Evolutionary conservation across 2,329 filamentous ascomycete species (phyloP).

Genomic region (Penicillium sp.): DNA sequence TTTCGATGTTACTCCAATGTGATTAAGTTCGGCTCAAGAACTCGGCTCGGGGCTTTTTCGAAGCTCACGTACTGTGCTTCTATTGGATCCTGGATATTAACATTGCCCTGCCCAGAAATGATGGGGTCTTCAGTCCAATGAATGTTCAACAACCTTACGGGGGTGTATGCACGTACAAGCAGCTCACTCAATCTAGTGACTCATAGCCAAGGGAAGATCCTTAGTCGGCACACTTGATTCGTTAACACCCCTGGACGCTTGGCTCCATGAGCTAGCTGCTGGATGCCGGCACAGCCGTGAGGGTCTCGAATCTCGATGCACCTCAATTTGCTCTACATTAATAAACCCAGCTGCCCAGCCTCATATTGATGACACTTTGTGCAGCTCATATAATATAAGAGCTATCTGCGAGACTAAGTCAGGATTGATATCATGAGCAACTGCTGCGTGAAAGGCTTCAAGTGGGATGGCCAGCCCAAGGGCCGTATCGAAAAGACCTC

Average conservation of each 20-base stretch:
- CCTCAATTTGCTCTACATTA: neutral
- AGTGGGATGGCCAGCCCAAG: slow-evolving; percentile 44
- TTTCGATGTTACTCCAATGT: no score
- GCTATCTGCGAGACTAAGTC: neutral
- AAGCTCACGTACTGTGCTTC: neutral
- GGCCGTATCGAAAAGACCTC: slow-evolving; percentile 37
- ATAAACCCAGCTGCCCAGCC: neutral
- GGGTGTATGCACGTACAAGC: neutral
- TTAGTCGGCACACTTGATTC: neutral
- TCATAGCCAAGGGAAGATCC: neutral
- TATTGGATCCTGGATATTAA: neutral
- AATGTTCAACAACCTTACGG: neutral
- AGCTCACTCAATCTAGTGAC: neutral
- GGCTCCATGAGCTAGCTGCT: neutral
- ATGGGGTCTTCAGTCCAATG: neutral
- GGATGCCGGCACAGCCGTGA: neutral
- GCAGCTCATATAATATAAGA: neutral
- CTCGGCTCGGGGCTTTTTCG: neutral
- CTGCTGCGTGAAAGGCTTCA: slow-evolving; percentile 37
- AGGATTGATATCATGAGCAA: slow-evolving; percentile 9
- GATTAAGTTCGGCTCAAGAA: neutral
- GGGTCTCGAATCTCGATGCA: neutral
- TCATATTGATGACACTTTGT: neutral
- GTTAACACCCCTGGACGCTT: neutral
- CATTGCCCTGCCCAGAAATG: neutral